These are phyloP conservation scores for Suillus hirtellus DNA, from an alignment of 768 basidiomycete genomes.

Conservation along the genomic window DNA sequence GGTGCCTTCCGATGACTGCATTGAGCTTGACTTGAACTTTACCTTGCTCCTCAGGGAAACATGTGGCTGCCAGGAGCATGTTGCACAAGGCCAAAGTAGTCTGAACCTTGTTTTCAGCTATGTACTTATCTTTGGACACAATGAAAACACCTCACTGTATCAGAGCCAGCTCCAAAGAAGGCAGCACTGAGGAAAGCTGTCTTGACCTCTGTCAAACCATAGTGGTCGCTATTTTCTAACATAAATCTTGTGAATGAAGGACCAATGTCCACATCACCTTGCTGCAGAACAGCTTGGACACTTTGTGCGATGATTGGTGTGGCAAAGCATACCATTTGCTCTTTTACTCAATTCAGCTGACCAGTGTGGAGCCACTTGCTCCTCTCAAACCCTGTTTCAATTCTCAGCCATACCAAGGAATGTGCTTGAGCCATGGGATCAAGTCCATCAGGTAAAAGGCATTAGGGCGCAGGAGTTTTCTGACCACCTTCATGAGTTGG, in stretches of 20 bases:
- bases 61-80: neutral
- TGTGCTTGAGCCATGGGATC: neutral
- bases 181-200: neutral
- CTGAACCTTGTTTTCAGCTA: neutral
- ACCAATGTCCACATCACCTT: neutral
- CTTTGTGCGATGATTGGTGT: neutral
- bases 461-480: conserved; percentile 10
- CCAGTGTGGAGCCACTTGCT: neutral
- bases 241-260: neutral
- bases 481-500: conserved; percentile 13
- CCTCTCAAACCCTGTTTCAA: neutral
- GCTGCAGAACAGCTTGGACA: neutral
- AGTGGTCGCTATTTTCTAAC: neutral
- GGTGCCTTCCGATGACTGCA: neutral
- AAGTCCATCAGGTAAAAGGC: neutral
- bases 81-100: neutral
- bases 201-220: neutral
- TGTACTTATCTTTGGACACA: neutral
- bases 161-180: conserved; percentile 1
- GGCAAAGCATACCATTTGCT: neutral
- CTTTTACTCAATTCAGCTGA: neutral
- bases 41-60: neutral
- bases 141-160: neutral
- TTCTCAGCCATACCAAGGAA: neutral
- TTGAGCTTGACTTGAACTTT: neutral